Evolutionary conservation across 495 filamentous ascomycete genomes (phyloP), one percentile per base, ranked within the genome.

Genomic region (Penicillium lagena): DNA sequence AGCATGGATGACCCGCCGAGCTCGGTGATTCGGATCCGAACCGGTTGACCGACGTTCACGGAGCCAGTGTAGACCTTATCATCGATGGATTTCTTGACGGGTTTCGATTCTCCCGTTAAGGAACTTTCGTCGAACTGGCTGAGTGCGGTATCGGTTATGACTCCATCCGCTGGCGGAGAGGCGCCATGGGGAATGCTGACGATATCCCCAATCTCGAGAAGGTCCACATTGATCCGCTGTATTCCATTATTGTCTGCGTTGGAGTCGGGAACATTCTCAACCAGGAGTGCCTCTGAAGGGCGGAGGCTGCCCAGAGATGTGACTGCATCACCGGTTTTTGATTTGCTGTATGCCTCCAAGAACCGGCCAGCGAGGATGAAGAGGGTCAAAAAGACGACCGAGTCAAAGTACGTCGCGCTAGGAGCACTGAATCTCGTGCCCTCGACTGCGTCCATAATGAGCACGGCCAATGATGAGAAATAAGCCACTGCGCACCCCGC

Each of bases 331-430:
- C 91, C 90, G 0, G 90, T 87, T 58, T 86, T 89, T 1, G 89
- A 82, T 67, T 96, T 96, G 73, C 86, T 95, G 67, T 91, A 93
- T 13, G 89, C 85, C 66, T 97, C 91, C 37, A 96, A 76, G 39
- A 82, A 80, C 12, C 89, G 80, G 39, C 83, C 83, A 41, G 86
- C 75, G 7, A 97, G 79, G 39, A 97, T 80, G 58, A 97, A 97
- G 42, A 96, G 76, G 0, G 93, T 96, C 35, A 97, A 66, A 47
- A 97, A 95, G 1, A 96, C 87, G 2, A 96, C 93, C 2, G 90
- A 87, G 61, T 97, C 93, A 54, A 96, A 97, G 56, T 96, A 97
- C 8, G 83, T 86, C 8, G 81, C 75, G 12, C 68, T 70, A 40
- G 83, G 72, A 12, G 68, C 62, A 27, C 44, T 62, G 12, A 56